Evolutionary conservation across 495 filamentous ascomycete species (phyloP).

Genomic region (Recurvomyces mirabilis): DNA sequence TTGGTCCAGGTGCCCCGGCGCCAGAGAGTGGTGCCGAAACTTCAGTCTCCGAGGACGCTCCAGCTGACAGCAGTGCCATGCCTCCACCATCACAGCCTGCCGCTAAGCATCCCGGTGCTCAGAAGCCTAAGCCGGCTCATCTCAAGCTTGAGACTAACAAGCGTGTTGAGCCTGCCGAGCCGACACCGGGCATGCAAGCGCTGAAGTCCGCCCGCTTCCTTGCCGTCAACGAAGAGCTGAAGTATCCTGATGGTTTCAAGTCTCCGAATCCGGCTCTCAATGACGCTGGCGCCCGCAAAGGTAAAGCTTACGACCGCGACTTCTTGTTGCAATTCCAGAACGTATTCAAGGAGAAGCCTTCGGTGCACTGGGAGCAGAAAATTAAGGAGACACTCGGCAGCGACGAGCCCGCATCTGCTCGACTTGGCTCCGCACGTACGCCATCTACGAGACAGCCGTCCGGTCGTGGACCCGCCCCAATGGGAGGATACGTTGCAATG

Average conservation of each 20-base stretch:
- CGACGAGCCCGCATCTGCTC: conserved; percentile 57
- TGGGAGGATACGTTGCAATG: conserved; percentile 46
- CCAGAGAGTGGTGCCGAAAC: conserved; percentile 44
- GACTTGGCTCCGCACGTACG: conserved; percentile 43
- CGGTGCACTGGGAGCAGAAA: conserved; percentile 74
- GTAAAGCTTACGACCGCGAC: conserved; percentile 78
- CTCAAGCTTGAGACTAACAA: conserved; percentile 77
- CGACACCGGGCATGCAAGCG: conserved; percentile 82
- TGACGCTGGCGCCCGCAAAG: conserved; percentile 60
- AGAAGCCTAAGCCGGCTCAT: conserved; percentile 61
- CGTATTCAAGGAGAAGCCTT: conserved; percentile 91
- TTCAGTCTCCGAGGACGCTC: conserved; percentile 23
- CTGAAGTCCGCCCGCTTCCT: conserved; percentile 80
- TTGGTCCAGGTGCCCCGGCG: conserved; percentile 35
- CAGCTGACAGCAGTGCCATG: conserved; percentile 4
- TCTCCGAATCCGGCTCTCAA: conserved; percentile 91
- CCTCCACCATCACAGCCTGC: conserved; percentile 27
- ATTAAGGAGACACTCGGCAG: conserved; percentile 70
- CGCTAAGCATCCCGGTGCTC: conserved; percentile 31
- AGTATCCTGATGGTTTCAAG: conserved; percentile 67
- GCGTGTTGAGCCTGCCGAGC: conserved; percentile 75
- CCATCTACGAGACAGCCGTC: conserved; percentile 41
- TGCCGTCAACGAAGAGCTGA: conserved; percentile 48
- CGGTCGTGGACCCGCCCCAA: conserved; percentile 29
- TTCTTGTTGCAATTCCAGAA: conserved; percentile 96